Conservation (phyloP, 148 eudicot species). For the Fagopyrum tataricum region DNA sequence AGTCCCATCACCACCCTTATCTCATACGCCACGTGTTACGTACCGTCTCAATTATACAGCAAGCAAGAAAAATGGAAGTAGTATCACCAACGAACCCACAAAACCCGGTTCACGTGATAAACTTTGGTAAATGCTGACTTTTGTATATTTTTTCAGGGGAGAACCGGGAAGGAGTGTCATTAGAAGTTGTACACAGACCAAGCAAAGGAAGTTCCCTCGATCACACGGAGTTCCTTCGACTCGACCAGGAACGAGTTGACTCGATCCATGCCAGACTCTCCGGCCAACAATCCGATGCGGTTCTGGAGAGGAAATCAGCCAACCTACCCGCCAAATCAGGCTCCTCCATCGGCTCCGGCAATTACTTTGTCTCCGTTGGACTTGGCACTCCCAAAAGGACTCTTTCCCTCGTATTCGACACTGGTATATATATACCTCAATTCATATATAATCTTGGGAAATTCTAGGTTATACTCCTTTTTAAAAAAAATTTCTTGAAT, state of each 20-base stretch:
- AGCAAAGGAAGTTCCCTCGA: slow-evolving; percentile 21
- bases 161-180: slow-evolving; percentile 21
- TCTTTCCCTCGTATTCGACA: slow-evolving; percentile 65
- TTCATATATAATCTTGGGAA: no score
- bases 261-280: slow-evolving; percentile 36
- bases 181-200: slow-evolving; percentile 45
- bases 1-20: not conserved
- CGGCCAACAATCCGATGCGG: slow-evolving; percentile 14
- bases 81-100: no score
- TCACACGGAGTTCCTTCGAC: slow-evolving; percentile 30
- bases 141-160: not conserved
- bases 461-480: no score
- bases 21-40: not conserved
- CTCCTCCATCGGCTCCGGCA: slow-evolving; percentile 46
- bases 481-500: no score
- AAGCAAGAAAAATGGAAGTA: no score
- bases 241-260: slow-evolving; percentile 53
- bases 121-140: not conserved
- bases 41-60: not conserved
- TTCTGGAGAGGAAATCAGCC: not conserved
- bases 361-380: slow-evolving; percentile 50
- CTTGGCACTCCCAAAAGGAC: slow-evolving; percentile 56
- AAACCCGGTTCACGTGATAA: no score
- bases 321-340: slow-evolving; percentile 57
- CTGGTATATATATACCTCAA: slow-evolving; percentile 27